Evolutionary conservation across 768 basidiomycete genomes (phyloP).

Genomic region (Lentinus brumalis): DNA sequence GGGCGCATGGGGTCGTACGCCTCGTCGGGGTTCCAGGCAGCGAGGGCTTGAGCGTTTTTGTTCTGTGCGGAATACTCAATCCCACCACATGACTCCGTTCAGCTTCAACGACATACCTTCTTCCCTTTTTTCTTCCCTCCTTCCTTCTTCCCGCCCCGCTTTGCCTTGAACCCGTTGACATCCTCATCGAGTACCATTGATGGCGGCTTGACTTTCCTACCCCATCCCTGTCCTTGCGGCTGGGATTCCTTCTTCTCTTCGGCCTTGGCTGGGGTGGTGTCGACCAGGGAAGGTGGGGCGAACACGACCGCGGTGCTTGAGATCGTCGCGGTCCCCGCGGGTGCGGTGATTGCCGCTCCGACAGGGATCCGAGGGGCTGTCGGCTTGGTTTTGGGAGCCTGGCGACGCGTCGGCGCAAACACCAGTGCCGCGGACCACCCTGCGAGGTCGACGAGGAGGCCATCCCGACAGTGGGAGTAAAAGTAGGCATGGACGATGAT

Average conservation of each 20-base stretch:
- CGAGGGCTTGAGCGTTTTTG: slow-evolving; percentile 53
- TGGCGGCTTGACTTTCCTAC: slow-evolving; percentile 87
- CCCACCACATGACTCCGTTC: neutral
- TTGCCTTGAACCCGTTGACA: slow-evolving; percentile 76
- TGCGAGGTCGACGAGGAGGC: slow-evolving; percentile 36
- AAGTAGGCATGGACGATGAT: slow-evolving; percentile 29
- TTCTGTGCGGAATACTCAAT: slow-evolving; percentile 45
- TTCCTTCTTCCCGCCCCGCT: slow-evolving; percentile 54
- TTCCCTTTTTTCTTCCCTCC: slow-evolving; percentile 54
- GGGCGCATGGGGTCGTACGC: slow-evolving; percentile 81
- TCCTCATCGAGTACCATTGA: slow-evolving; percentile 91
- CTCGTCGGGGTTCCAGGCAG: slow-evolving; percentile 78
- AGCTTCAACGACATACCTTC: slow-evolving; percentile 48
- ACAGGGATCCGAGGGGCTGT: slow-evolving; percentile 55
- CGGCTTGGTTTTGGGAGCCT: slow-evolving; percentile 59
- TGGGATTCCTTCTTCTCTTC: slow-evolving; percentile 36
- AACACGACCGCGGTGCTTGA: slow-evolving; percentile 68
- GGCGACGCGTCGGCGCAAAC: slow-evolving; percentile 80
- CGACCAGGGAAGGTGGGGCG: slow-evolving; percentile 64
- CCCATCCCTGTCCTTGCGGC: slow-evolving; percentile 66
- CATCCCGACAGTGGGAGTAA: slow-evolving; percentile 16
- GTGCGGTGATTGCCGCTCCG: slow-evolving; percentile 55
- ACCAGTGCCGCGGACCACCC: slow-evolving; percentile 91
- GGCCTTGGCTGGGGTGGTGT: slow-evolving; percentile 29
- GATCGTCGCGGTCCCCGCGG: slow-evolving; percentile 32